Conservation (phyloP, 2,329 filamentous ascomycete genomes). For the Sordariomycetes sp. region DNA sequence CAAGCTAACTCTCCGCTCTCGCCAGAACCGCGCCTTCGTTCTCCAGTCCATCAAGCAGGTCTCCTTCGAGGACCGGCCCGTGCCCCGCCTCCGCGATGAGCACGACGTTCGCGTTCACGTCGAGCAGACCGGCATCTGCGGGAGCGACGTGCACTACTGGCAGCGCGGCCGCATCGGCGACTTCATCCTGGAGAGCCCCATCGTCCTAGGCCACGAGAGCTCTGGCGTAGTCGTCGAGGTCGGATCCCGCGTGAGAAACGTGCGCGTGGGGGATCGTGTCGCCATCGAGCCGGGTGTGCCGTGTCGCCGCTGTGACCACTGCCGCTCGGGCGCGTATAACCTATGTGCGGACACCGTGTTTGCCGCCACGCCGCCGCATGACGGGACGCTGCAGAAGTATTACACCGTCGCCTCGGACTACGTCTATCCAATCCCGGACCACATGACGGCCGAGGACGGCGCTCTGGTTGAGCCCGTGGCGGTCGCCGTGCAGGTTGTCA, state of each 20-base stretch:
- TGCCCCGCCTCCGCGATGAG: conserved; percentile 53
- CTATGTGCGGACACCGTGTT: conserved; percentile 82
- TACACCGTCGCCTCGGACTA: conserved; percentile 79
- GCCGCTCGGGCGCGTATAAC: conserved; percentile 79
- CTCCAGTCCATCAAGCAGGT: conserved; percentile 67
- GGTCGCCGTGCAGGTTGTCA: conserved; percentile 76
- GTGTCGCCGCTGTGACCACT: conserved; percentile 68
- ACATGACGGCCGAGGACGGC: conserved; percentile 72
- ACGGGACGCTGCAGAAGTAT: conserved; percentile 83
- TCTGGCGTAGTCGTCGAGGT: conserved; percentile 66
- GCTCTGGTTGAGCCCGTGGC: conserved; percentile 83
- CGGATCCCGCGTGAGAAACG: conserved; percentile 50
- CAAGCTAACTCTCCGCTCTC: no score
- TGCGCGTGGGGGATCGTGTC: conserved; percentile 69
- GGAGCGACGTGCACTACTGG: conserved; percentile 84
- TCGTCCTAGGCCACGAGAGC: conserved; percentile 65
- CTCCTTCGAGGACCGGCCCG: conserved; percentile 62
- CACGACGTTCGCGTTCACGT: conserved; percentile 74
- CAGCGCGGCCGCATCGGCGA: conserved; percentile 76
- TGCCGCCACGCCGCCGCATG: conserved; percentile 88
- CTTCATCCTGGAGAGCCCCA: conserved; percentile 71
- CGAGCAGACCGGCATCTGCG: conserved; percentile 82
- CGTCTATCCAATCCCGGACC: conserved; percentile 78
- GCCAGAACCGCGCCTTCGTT: conserved; percentile 72
- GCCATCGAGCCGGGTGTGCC: conserved; percentile 88